Percentiles rank a stretch among this genome's conserved stretches.
These are phyloP conservation scores for Colletotrichum tropicale DNA, from an alignment of 2,329 filamentous ascomycete genomes.

Conservation along the genomic window DNA sequence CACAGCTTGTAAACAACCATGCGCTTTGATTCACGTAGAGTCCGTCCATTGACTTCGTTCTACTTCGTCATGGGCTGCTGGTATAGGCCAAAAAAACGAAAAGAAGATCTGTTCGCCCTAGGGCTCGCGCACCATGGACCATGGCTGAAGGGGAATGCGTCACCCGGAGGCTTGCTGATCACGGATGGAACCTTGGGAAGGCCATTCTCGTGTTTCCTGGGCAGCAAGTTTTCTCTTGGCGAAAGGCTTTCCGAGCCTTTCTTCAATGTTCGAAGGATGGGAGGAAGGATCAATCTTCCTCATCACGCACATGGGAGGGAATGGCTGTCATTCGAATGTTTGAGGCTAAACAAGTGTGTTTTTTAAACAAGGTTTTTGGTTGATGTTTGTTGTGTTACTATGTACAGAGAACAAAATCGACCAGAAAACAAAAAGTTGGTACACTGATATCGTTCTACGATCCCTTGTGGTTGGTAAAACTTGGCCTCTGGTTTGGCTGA, in stretches of 20 bases:
- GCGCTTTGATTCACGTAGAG: background rate
- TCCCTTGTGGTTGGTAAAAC: background rate
- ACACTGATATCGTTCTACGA: conserved; percentile 20
- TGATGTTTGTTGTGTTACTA: background rate
- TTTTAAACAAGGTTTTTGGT: background rate
- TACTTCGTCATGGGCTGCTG: background rate
- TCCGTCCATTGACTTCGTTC: background rate
- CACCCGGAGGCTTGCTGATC: background rate
- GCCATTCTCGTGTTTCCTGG: background rate
- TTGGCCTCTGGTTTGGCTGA: conserved; percentile 7
- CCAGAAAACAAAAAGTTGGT: background rate
- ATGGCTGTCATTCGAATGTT: background rate
- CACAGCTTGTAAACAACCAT: background rate
- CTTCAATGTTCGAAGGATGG: background rate
- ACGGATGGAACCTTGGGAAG: background rate
- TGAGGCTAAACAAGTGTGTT: background rate
- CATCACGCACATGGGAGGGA: background rate
- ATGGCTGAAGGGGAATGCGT: background rate
- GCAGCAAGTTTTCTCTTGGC: background rate
- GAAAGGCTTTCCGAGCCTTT: background rate
- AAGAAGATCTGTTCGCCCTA: background rate
- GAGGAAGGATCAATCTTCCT: background rate
- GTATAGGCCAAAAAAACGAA: background rate
- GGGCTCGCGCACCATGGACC: background rate
- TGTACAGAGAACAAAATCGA: conserved; percentile 2